Evolutionary conservation across 176 grass and related monocot genomes (phyloP), one percentile per base, ranked within the genome.

Genomic region (Chloris gayana): DNA sequence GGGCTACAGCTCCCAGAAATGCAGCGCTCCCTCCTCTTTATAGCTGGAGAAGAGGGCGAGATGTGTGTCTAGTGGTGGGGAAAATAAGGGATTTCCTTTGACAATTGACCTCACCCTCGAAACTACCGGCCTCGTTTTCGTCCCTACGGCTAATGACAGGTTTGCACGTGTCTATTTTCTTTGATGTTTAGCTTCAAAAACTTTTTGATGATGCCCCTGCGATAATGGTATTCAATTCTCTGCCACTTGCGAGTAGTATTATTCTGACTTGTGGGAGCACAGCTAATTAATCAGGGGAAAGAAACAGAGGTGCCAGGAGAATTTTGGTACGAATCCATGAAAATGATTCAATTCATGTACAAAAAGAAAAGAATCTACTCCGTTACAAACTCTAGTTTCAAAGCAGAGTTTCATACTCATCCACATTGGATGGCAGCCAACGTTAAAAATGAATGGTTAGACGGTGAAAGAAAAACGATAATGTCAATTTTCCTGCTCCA

Each of bases 41-140:
- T 89, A 86, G 60, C 30, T 3, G 21, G 67, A 32, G 63, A 54
- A 67, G 77, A 67, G 77, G 73, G 8, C 56, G 83, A 30, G 82
- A 78, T 30, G 69, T 67, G 64, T 37, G 76, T 64, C 45, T 35
- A 38, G 33, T 29, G 22, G 57, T 63, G 35, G 30, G 22, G 44
- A 44, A 34, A 4, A 50, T 33, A 59, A 61, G n/a, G 18, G 12
- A 49, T 33, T 57, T 26, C 2, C 18, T 65, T 72, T 56, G 45
- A 69, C 60, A 76, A 80, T 82, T 86, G 73, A 89, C 79, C 60
- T 61, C 31, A 69, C 86, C 79, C 60, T 61, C 31, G 63, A 86
- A 85, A 51, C 66, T 14, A 10, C 58, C 78, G 54, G 54, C 22
- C 22, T 9, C 38, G 61, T 39, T 80, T 85, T 81, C 67, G 65